Base-by-base conservation (phyloP, 352 stramenopile genomes). In the Phytopythium helicoides region DNA sequence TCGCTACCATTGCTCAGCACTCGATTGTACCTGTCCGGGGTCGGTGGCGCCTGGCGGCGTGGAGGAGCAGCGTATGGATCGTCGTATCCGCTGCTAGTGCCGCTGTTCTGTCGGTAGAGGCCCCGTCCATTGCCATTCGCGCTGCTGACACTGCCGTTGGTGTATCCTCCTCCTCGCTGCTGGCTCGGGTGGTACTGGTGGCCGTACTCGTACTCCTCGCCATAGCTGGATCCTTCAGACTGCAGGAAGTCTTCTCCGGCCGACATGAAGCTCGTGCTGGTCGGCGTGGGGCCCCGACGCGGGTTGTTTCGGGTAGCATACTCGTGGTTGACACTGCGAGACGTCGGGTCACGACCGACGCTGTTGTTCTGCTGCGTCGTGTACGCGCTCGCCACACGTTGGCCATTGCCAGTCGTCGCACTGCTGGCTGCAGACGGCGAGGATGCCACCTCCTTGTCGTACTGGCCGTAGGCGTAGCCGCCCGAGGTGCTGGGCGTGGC, bases 391-490 rank as follows among this genome's bases (percentile, higher is more conserved):
- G n/a, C n/a, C 7, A 15, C 31, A 10, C 45, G 45, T 18, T 28
- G 45, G 15, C 28, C 26, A 28, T 6, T 52, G 28, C 26, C 10
- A 5, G 45, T 25, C 28, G 14, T 10, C 16, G n/a, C 19, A 18
- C 6, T 57, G 38, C 31, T 47, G 18, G 44, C 53, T 1, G 41
- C 40, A 2, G 51, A 62, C 28, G 52, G 37, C 16, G 66, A 70
- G 16, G 48, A 67, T 0, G 31, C 40, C 3, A 35, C 23, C 14
- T 68, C 55, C 46, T 31, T 54, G 11, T 54, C 41, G 53, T 64
- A 70, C 21, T 57, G 48, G 9, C 58, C 56, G 41, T 69, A 73
- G 18, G 66, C 53, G 19, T 73, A 68, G 12, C 63, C 67, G 33
- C 48, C 47, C 5, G 42, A 6, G 25, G 42, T 49, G 42, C 42